These are phyloP conservation scores for Candida maris DNA, from an alignment of 805 yeast genomes.

Conservation along the genomic window DNA sequence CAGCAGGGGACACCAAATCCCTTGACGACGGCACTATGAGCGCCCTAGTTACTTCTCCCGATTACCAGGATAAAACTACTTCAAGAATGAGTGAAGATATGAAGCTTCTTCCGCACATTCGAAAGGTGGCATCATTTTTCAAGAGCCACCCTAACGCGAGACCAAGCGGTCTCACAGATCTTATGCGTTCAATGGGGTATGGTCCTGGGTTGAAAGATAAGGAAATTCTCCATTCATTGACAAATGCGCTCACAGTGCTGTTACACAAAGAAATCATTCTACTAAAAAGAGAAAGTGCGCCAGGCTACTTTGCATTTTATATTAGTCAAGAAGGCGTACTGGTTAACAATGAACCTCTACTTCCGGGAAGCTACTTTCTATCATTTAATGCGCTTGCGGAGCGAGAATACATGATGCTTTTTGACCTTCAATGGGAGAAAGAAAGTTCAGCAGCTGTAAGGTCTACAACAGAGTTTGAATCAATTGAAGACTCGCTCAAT, in stretches of 20 bases:
- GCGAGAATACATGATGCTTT: conserved; percentile 5
- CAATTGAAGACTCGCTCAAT: conserved; percentile 10
- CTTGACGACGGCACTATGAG: too few species aligned
- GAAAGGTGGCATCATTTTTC: conserved; percentile 17
- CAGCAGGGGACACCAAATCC: too few species aligned
- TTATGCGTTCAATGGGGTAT: conserved; percentile 9
- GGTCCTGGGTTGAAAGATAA: neutral
- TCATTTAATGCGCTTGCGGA: conserved; percentile 4
- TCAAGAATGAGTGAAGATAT: conserved; percentile 9
- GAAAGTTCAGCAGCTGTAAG: neutral
- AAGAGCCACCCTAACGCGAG: conserved; percentile 1
- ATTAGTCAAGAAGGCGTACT: conserved; percentile 15
- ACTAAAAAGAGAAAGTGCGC: conserved; percentile 9
- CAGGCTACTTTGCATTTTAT: conserved; percentile 10
- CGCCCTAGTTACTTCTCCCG: too few species aligned
- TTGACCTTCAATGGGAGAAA: conserved; percentile 10
- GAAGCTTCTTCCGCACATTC: conserved; percentile 17
- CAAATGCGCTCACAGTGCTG: conserved; percentile 20
- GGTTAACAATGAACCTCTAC: conserved; percentile 11
- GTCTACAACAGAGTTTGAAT: conserved; percentile 5
- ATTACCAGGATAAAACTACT: neutral
- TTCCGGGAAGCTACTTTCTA: conserved; percentile 15
- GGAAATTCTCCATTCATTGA: conserved; percentile 2
- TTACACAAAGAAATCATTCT: conserved; percentile 16
- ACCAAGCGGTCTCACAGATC: conserved; percentile 3